Evolutionary conservation across 2,329 filamentous ascomycete species (phyloP).

Genomic region (Neobulgaria alba): DNA sequence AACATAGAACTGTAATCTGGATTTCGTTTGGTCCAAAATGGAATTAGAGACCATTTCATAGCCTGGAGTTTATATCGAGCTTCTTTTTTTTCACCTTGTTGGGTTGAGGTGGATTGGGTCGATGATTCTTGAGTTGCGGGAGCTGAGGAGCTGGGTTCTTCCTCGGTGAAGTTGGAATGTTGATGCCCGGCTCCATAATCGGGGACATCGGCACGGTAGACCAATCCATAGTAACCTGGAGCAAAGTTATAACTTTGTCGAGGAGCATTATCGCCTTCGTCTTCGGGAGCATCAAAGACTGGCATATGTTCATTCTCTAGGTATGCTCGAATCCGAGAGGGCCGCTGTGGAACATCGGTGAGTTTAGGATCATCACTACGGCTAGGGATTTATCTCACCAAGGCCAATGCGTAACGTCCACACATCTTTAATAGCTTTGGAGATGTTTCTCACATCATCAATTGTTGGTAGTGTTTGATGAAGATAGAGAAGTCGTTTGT

Average conservation of each 20-base stretch:
- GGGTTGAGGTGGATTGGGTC: too few species aligned
- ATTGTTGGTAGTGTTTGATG: too few species aligned
- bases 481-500: too few species aligned
- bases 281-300: slow-evolving; percentile 61
- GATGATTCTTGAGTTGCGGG: slow-evolving; percentile 1
- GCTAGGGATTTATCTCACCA: slow-evolving; percentile 15
- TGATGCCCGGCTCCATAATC: slow-evolving; percentile 46
- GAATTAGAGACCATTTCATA: slow-evolving; percentile 95
- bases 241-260: slow-evolving; percentile 88
- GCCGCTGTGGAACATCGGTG: slow-evolving; percentile 44
- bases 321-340: slow-evolving; percentile 65
- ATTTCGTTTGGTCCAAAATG: slow-evolving; percentile 83
- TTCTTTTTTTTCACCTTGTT: too few species aligned
- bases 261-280: slow-evolving; percentile 48
- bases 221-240: slow-evolving; percentile 74
- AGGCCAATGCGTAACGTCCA: slow-evolving; percentile 26
- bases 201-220: slow-evolving; percentile 70
- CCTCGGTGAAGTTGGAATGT: slow-evolving; percentile 19
- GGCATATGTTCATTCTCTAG: slow-evolving; percentile 68
- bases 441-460: too few species aligned
- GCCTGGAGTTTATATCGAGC: slow-evolving; percentile 73
- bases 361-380: not conserved
- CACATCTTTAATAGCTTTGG: slow-evolving; percentile 23
- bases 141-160: slow-evolving; percentile 8
- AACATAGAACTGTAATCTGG: slow-evolving; percentile 70